Base-by-base conservation (phyloP, 257 asterid genomes). In the Penstemon barbatus region DNA sequence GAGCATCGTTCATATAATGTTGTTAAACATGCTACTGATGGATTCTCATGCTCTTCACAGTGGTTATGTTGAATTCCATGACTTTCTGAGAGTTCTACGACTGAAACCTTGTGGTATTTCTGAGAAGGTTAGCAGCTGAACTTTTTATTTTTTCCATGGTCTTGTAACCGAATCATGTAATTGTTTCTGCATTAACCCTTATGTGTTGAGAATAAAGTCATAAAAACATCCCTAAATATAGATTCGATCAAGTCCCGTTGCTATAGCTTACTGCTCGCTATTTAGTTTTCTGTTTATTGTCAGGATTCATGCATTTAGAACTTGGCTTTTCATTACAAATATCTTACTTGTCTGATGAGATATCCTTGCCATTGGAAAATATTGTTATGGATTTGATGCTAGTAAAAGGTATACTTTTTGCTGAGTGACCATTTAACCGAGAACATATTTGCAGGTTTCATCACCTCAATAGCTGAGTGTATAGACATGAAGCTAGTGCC, bases 61-160 rank as follows among this genome's bases (percentile, higher is more conserved):
- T 64, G 98, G 98, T 61, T 78, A 62, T 69, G 97, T 89, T 6
- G 88, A 85, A 65, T 77, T 79, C 72, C 89, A 76, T 75, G 87
- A 80, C 81, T 89, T 94, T 80, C 86, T 89, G 75, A 75, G 83
- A 74, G 89, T 78, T 76, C 75, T 87, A 61, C 82, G 85, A 71
- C 78, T 94, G 81, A 94, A 94, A 73, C 85, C 82, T 63, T 89
- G 96, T 78, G 73, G 79, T 55, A 70, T 87, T 74, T 79, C 97
- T 52, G 89, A 86, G 58, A 89, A 85, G 96, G 98, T 91, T 33
- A 58, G 78, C 66, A 45, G n/a, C 63, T 57, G 13, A 45, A 25
- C 33, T 11, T 43, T 39, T 11, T 50, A 13, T 33, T 36, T 48
- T 57, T 55, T 73, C 18, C 7, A 50, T 67, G 8, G 41, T 52